Percentiles rank a stretch among this genome's conserved stretches.
Evolutionary conservation across 495 filamentous ascomycete genomes (phyloP).

Genomic region (Lasiosphaeris hirsuta): DNA sequence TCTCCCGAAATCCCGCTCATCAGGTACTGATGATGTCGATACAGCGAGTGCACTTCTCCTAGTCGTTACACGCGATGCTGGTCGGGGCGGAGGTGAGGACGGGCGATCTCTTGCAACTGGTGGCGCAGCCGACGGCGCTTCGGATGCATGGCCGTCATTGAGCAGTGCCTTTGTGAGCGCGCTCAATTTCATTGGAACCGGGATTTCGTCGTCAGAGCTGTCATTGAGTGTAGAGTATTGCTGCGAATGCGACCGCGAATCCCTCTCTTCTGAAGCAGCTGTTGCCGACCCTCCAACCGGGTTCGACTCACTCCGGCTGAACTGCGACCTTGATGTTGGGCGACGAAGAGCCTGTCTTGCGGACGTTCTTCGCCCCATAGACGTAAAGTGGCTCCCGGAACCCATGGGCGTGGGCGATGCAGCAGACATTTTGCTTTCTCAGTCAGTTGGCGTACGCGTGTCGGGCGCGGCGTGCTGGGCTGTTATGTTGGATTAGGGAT

Average conservation of each 20-base stretch:
- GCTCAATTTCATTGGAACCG: conserved; percentile 72
- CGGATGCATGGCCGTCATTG: conserved; percentile 53
- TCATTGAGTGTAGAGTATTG: conserved; percentile 44
- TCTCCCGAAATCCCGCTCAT: conserved; percentile 16
- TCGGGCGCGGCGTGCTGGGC: neutral
- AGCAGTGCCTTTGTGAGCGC: conserved; percentile 74
- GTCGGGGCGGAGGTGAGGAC: conserved; percentile 48
- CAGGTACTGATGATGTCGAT: conserved; percentile 30
- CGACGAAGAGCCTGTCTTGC: conserved; percentile 42
- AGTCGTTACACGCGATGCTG: conserved; percentile 51
- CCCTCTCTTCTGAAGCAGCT: conserved; percentile 1
- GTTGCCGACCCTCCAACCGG: conserved; percentile 21
- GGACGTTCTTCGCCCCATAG: conserved; percentile 39
- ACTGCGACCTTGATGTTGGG: conserved; percentile 29
- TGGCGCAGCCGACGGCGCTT: conserved; percentile 8
- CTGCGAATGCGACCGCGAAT: conserved; percentile 26
- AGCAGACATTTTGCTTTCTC: conserved; percentile 28
- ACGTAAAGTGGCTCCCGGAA: conserved; percentile 33
- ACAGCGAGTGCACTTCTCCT: conserved; percentile 34
- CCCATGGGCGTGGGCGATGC: conserved; percentile 37
- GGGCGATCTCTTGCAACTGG: conserved; percentile 48
- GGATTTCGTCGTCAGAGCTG: conserved; percentile 73
- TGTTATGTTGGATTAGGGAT: neutral
- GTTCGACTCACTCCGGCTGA: conserved; percentile 39
- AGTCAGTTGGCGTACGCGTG: neutral